Percentiles rank a stretch among this genome's conserved stretches.
phyloP scores from a whole-genome alignment of 2,329 filamentous ascomycete species.

The Stenocarpella maydis region DNA sequence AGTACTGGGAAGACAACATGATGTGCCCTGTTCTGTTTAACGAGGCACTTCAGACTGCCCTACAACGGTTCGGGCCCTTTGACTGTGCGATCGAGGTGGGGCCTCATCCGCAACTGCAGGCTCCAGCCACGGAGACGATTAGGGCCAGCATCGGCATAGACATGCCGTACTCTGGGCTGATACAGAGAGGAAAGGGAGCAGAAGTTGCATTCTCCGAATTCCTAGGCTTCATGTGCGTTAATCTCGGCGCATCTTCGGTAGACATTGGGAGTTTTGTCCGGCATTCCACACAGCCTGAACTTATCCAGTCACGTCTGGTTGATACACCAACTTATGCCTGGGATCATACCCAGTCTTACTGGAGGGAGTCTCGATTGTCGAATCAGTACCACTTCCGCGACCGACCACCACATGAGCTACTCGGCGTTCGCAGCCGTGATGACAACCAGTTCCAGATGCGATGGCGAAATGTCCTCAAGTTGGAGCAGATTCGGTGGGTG shows the following conservation, averaged over 20 bases:
- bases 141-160: conserved; percentile 35
- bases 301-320: conserved; percentile 35
- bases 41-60: conserved; percentile 47
- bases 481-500: conserved; percentile 51
- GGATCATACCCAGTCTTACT: conserved; percentile 54
- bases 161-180: conserved; percentile 45
- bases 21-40: conserved; percentile 52
- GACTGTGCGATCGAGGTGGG: conserved; percentile 55
- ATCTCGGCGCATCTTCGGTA: conserved; percentile 40
- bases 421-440: conserved; percentile 48
- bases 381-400: conserved; percentile 50
- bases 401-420: conserved; percentile 46
- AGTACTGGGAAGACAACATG: conserved; percentile 58
- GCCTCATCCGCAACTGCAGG: conserved; percentile 54
- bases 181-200: conserved; percentile 44
- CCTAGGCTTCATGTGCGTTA: conserved; percentile 46
- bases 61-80: conserved; percentile 39
- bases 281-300: conserved; percentile 38
- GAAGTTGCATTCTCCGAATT: conserved; percentile 44
- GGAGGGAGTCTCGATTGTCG: conserved; percentile 52
- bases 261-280: conserved; percentile 40
- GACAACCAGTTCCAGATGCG: conserved; percentile 47
- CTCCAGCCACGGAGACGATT: conserved; percentile 48
- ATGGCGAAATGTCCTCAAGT: conserved; percentile 52
- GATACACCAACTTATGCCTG: conserved; percentile 56